These are phyloP conservation scores for Neofusicoccum ribis DNA, from an alignment of 2,329 filamentous ascomycete genomes.

Conservation along the genomic window DNA sequence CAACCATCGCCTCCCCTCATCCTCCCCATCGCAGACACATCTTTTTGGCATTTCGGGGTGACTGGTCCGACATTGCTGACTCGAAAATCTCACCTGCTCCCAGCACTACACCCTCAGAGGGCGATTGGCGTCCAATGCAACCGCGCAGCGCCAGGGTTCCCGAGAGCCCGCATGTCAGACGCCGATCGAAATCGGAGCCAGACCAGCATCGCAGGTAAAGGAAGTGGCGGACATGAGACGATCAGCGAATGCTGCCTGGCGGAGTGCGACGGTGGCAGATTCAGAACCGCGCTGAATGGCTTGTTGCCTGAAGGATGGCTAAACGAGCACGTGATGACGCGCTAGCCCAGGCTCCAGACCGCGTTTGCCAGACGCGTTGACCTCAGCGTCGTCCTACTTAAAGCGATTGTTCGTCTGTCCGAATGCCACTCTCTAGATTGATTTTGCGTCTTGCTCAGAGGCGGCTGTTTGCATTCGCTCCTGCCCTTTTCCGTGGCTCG, in stretches of 20 bases:
- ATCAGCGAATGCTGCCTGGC: conserved; percentile 4
- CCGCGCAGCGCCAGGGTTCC: too few relatives aligned
- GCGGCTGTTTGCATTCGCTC: background rate
- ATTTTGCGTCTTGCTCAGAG: background rate
- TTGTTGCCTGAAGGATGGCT: background rate
- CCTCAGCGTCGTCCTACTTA: background rate
- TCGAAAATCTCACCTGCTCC: too few relatives aligned
- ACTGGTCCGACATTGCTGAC: too few relatives aligned
- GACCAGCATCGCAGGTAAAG: background rate
- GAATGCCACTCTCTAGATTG: background rate
- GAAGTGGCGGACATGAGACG: background rate
- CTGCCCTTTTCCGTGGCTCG: background rate
- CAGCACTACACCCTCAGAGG: too few relatives aligned
- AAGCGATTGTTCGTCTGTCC: background rate
- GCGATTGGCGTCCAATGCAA: too few relatives aligned
- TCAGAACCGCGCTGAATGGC: background rate
- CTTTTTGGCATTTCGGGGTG: background rate
- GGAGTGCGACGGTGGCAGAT: background rate
- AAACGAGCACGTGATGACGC: conserved; percentile 6
- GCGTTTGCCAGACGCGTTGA: background rate
- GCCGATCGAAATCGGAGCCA: background rate
- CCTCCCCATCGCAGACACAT: background rate
- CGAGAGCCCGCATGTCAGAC: too few relatives aligned
- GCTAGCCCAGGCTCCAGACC: conserved; percentile 5
- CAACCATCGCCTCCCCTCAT: background rate